A percentile compares a stretch with the other conserved stretches of the same genome.
Conservation (phyloP, 805 yeast genomes). For the Candida coquimbonensis region DNA sequence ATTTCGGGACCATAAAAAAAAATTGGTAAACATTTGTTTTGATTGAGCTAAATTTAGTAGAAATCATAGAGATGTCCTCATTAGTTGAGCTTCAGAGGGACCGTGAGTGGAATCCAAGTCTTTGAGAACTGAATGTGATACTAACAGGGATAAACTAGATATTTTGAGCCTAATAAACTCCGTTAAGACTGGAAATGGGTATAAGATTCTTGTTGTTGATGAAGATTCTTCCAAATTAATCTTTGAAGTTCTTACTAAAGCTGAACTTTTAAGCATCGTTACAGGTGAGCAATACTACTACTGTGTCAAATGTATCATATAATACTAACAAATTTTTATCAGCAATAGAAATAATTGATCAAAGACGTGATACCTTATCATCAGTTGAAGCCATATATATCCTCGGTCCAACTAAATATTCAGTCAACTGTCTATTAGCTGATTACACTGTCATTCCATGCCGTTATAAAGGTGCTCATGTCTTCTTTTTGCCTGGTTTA, state of each 20-base stretch:
- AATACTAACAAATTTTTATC: background rate
- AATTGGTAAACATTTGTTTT: background rate
- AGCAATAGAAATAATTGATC: slow-evolving; percentile 59
- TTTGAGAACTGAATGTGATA: background rate
- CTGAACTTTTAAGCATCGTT: slow-evolving; percentile 44
- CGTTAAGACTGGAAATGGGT: slow-evolving; percentile 36
- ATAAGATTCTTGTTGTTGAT: slow-evolving; percentile 52
- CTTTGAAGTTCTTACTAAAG: slow-evolving; percentile 39
- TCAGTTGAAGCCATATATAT: slow-evolving; percentile 77
- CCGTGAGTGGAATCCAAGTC: slow-evolving; percentile 12
- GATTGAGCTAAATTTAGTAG: background rate
- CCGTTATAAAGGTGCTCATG: slow-evolving; percentile 70
- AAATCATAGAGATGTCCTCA: slow-evolving; percentile 26
- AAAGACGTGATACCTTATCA: slow-evolving; percentile 50
- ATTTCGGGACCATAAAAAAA: background rate
- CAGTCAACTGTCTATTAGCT: slow-evolving; percentile 68
- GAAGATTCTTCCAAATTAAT: slow-evolving; percentile 43
- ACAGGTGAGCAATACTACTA: slow-evolving; percentile 24
- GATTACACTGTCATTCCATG: slow-evolving; percentile 61
- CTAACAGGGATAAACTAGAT: slow-evolving; percentile 12
- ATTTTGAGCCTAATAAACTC: slow-evolving; percentile 31
- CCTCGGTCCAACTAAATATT: slow-evolving; percentile 59
- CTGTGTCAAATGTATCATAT: background rate
- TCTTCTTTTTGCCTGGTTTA: slow-evolving; percentile 63
- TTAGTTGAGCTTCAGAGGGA: slow-evolving; percentile 32